Evolutionary conservation across 2,329 filamentous ascomycete genomes (phyloP).

Genomic region (Beauveria australis): DNA sequence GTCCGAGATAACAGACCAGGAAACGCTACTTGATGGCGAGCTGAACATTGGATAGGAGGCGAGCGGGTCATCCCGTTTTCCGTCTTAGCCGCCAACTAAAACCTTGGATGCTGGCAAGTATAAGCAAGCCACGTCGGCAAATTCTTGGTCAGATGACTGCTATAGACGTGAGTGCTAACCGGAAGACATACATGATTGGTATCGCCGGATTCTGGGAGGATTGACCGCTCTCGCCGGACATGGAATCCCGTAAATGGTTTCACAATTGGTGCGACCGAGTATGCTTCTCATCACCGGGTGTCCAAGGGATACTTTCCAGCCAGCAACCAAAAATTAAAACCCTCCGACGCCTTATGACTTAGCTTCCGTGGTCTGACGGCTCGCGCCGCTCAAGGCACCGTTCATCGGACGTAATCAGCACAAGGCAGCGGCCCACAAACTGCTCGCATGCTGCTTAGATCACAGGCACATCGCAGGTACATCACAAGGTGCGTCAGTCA

Average conservation of each 20-base stretch:
- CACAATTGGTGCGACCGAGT: neutral
- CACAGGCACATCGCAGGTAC: neutral
- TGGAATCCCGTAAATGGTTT: neutral
- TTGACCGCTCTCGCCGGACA: neutral
- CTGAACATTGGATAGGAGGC: neutral
- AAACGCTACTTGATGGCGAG: neutral
- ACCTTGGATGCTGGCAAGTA: neutral
- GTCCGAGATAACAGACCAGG: neutral
- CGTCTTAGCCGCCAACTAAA: neutral
- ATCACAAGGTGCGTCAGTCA: neutral
- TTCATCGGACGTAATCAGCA: neutral
- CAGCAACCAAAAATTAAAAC: too few relatives aligned
- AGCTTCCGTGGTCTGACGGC: neutral
- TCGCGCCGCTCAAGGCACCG: neutral
- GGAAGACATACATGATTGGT: neutral
- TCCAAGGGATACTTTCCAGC: neutral
- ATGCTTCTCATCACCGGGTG: neutral
- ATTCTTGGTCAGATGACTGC: neutral
- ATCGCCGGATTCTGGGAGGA: neutral
- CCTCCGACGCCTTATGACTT: neutral
- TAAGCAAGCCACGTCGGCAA: neutral
- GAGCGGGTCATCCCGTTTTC: neutral
- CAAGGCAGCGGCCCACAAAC: neutral
- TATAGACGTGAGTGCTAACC: neutral
- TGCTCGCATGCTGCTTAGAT: neutral